These are phyloP conservation scores for Acanthamoeba castellanii DNA, from an alignment of 208 protist species.

Conservation along the genomic window DNA sequence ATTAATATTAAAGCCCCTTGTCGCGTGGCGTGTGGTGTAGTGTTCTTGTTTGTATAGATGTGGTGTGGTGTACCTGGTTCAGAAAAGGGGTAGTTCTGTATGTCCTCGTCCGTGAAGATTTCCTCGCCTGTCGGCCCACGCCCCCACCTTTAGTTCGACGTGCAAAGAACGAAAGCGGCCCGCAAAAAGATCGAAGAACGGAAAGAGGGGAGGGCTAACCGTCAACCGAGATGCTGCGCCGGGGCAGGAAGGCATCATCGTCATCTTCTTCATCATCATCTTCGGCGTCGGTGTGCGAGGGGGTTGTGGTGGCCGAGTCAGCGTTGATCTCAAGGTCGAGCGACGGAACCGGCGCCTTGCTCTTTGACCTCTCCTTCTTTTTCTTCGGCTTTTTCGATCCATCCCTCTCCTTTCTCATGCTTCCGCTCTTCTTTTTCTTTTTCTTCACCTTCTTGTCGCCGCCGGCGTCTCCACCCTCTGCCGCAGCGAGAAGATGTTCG, in stretches of 20 bases:
- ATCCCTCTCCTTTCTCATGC: neutral
- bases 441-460: constrained; percentile 11
- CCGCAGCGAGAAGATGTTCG: neutral
- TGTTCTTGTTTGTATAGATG: neutral
- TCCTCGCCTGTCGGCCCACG: neutral
- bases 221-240: neutral
- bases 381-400: neutral
- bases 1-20: too few relatives aligned
- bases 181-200: neutral
- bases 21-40: neutral
- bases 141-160: neutral
- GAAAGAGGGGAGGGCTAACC: neutral
- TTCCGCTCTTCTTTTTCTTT: constrained; percentile 36
- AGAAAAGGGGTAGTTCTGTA: constrained; percentile 40
- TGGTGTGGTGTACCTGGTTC: neutral
- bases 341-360: neutral
- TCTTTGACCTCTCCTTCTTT: constrained; percentile 20
- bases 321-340: neutral
- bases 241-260: neutral
- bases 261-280: constrained; percentile 19
- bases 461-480: neutral
- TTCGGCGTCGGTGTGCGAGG: constrained; percentile 9
- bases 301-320: too few relatives aligned
- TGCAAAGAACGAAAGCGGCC: neutral
- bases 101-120: constrained; percentile 26